phyloP scores from a whole-genome alignment of 1,284 basidiomycete genomes.

The Athelia psychrophila region DNA sequence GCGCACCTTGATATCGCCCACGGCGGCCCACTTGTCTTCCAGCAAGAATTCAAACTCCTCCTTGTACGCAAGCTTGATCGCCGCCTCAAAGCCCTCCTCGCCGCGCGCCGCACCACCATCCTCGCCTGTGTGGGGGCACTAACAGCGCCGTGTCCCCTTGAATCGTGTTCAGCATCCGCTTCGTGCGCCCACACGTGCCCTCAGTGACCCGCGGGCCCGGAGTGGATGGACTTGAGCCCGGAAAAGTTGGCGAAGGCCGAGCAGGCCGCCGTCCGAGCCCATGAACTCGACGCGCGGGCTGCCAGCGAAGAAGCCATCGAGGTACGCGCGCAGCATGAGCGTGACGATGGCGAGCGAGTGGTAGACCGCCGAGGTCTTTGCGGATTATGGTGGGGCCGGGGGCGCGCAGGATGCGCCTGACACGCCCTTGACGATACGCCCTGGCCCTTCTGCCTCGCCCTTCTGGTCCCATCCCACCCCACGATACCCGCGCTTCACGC shows the following conservation, averaged over 20 bases:
- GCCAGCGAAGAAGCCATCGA: conserved; percentile 91
- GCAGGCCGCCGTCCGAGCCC: conserved; percentile 86
- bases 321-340: conserved; percentile 81
- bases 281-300: conserved; percentile 76
- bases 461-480: conserved; percentile 71
- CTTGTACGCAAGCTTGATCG: conserved; percentile 78
- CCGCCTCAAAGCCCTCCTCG: conserved; percentile 72
- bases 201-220: conserved; percentile 63
- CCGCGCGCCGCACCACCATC: conserved; percentile 46
- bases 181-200: conserved; percentile 21
- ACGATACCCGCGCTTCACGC: conserved; percentile 65
- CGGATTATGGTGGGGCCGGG: conserved; percentile 58
- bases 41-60: conserved; percentile 92
- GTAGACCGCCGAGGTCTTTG: conserved; percentile 71
- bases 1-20: conserved; percentile 88
- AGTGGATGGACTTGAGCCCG: conserved; percentile 85
- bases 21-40: conserved; percentile 74
- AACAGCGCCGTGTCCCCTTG: conserved; percentile 92
- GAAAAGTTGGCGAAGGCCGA: conserved; percentile 85
- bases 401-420: conserved; percentile 81
- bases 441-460: conserved; percentile 70
- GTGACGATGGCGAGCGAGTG: conserved; percentile 88
- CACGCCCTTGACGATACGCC: conserved; percentile 77
- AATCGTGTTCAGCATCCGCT: conserved; percentile 89
- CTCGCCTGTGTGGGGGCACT: conserved; percentile 49